Evolutionary conservation across 352 stramenopile species (phyloP), one percentile per base, ranked within the genome.

Genomic region (Phytopythium cucurbitacearum): DNA sequence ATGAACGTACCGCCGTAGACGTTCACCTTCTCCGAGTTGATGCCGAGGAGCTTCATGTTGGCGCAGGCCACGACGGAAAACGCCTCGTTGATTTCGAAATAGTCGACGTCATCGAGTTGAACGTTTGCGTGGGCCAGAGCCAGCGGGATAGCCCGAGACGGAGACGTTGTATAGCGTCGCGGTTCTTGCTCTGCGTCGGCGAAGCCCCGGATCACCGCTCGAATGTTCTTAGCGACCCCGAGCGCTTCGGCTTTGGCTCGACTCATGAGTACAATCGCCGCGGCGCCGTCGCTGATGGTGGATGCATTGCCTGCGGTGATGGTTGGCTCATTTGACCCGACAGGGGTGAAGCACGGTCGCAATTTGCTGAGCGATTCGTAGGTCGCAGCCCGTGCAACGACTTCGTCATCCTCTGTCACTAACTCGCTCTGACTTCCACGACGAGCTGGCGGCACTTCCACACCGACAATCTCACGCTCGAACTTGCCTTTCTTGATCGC

Each of bases 11-110:
- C 96, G 50, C 96, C 97, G 64, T 97, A 96, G 2, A 97, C 89
- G 72, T 99, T 99, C 9, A 99, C 89, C 53, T 74, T 84, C 35
- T 64, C 62, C 16, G 65, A 62, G 68, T 98, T 86, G 5, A 99
- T 62, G 34, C 82, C 76, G 47, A 99, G 43, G 8, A 98, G 57
- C 67, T 96, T 67, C 51, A 84, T 89, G 73, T 98, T 99, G 2
- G 85, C 91, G 15, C 98, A 77, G 0, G 91, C 75, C 7, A 99
- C 96, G 12, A 98, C 94, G 2, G 91, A 80, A 67, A 99, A 99
- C 16, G 96, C 97, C 63, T 99, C 96, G 65, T 99, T 99, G 59
- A 99, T 97, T 76, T 99, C 97, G 65, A 96, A 93, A 67, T 89
- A 98, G 40, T 99, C 92, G 5, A 99, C 74, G 61, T 98, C 89